Evolutionary conservation across 441 rosid species (phyloP), one percentile per base, ranked within the genome.

Genomic region (Gossypium gossypioides): DNA sequence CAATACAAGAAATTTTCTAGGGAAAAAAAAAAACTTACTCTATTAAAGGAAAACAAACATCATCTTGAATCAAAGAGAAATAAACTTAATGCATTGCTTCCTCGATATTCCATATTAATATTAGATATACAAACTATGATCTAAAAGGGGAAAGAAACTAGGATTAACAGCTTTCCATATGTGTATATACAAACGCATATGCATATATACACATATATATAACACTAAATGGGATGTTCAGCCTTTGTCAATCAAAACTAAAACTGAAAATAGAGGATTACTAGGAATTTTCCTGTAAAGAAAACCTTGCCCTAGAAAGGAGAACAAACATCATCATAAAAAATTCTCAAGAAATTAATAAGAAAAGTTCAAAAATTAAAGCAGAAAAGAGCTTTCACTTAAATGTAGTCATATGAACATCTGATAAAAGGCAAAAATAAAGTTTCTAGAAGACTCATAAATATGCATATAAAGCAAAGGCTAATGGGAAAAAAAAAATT

Each of bases 401-500:
- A 32, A 40, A 67, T 12, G 74, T 68, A 54, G n/a, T 63, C 48
- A 51, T 16, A 67, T 21, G 54, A 58, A 60, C 62, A 62, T 44
- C 40, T 59, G 29, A 72, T 25, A 61, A 77, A 74, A 0, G 13
- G 24, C 21, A 60, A 52, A 74, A 74, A 44, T 8, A 51, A 61
- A 69, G 56, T 48, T 72, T 75, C 74, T 59, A 60, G 62, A 77
- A 78, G 64, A 65, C 60, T 58, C 59, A 13, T 6, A 29, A 67
- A 57, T 52, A 57, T 52, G 50, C 40, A 56, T 59, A 58, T 19
- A 75, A 34, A 69, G 60, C 22, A 52, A 68, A 67, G 46, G 46
- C 58, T 67, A 8, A 60, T 57, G 40, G 67, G 54, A 74, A 63
- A 76, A 74, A 74, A 63, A 75, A 77, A 66, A 69, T 73, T 67